These are phyloP conservation scores for Lipomyces japonicus DNA, from an alignment of 805 yeast genomes.

Conservation along the genomic window DNA sequence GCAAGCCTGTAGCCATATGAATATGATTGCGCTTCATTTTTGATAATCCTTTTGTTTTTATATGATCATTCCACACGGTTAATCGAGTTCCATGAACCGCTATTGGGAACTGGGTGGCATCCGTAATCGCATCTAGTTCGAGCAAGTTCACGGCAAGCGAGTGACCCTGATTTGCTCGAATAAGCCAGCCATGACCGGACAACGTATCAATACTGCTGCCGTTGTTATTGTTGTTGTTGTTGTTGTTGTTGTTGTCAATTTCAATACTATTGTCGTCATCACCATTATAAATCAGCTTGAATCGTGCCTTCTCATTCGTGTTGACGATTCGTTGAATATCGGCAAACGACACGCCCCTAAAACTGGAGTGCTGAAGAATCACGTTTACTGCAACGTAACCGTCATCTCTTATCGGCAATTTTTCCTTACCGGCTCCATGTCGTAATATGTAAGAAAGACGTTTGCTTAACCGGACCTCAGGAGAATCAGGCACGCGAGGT, in stretches of 20 bases:
- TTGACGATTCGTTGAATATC: slow-evolving; percentile 62
- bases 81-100: slow-evolving; percentile 79
- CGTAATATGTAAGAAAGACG: slow-evolving; percentile 71
- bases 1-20: slow-evolving; percentile 69
- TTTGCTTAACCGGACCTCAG: slow-evolving; percentile 50
- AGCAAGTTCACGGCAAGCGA: slow-evolving; percentile 50
- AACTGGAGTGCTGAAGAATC: slow-evolving; percentile 53
- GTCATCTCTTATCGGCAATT: slow-evolving; percentile 54
- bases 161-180: slow-evolving; percentile 96
- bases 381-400: slow-evolving; percentile 63
- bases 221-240: background rate
- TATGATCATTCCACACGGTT: slow-evolving; percentile 47
- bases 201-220: too few species aligned
- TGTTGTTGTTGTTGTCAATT: slow-evolving; percentile 1
- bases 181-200: slow-evolving; percentile 32
- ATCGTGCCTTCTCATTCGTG: slow-evolving; percentile 68
- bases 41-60: slow-evolving; percentile 54
- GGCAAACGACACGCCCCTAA: slow-evolving; percentile 55
- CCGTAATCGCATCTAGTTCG: slow-evolving; percentile 42
- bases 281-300: slow-evolving; percentile 45
- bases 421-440: slow-evolving; percentile 77
- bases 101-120: slow-evolving; percentile 44
- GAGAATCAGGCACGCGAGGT: slow-evolving; percentile 1
- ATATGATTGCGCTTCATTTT: slow-evolving; percentile 78
- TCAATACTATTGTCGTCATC: slow-evolving; percentile 8